phyloP scores from a whole-genome alignment of 345 rosid species.

The Melaleuca alternifolia region DNA sequence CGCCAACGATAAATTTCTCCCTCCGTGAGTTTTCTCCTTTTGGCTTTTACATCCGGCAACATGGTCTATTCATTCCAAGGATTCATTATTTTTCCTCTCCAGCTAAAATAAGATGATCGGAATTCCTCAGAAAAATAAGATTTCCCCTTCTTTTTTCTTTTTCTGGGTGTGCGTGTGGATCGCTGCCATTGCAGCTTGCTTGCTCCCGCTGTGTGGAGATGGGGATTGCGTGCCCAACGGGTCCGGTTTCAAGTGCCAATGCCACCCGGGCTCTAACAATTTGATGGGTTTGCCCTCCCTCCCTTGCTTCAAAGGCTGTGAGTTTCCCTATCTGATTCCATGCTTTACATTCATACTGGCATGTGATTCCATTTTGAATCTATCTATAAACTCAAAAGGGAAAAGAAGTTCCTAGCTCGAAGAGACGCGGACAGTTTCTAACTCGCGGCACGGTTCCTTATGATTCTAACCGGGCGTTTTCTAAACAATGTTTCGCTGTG shows the following conservation, averaged over 20 bases:
- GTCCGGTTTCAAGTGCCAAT: slow-evolving; percentile 15
- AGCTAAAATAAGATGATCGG: background rate
- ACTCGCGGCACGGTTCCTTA: background rate
- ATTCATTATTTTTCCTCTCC: background rate
- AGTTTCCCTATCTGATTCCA: background rate
- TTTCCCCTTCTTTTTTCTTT: background rate
- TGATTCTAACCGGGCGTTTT: background rate
- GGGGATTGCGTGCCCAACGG: slow-evolving; percentile 20
- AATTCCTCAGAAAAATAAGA: background rate
- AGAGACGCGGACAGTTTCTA: background rate
- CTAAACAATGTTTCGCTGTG: background rate
- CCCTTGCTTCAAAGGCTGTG: slow-evolving; percentile 23
- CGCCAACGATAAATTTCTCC: background rate
- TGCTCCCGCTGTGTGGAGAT: slow-evolving; percentile 24
- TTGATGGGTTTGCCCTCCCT: background rate
- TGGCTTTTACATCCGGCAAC: background rate
- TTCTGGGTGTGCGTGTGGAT: background rate
- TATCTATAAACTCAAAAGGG: background rate
- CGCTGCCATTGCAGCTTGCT: slow-evolving; percentile 20
- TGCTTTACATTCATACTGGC: background rate
- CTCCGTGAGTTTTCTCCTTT: background rate
- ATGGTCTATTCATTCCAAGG: background rate
- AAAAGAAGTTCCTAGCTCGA: background rate
- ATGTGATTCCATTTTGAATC: background rate
- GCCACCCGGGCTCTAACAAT: slow-evolving; percentile 15